Evolutionary conservation across 768 basidiomycete species (phyloP), one percentile per base, ranked within the genome.

Genomic region (Boletales sp.): DNA sequence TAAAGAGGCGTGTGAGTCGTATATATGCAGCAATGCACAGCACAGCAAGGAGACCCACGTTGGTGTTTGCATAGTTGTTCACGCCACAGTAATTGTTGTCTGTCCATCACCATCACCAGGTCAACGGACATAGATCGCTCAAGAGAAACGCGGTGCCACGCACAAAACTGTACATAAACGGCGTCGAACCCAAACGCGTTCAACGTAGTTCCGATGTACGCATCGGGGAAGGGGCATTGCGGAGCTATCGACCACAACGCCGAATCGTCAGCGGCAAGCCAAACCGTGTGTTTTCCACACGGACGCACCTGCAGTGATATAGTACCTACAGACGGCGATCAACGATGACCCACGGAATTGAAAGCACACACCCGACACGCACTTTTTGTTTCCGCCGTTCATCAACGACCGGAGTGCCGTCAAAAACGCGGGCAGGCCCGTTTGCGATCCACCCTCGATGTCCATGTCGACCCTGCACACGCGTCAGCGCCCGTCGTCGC

Each of bases 141-240:
- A 13, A n/a, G 27, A 13, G 9, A 17, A 12, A 13, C 32, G 24
- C 14, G 19, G 18, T 10, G 5, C 34, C 39, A 50, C 48, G 42
- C 52, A 56, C 77, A 78, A 63, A 78, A 78, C 54, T 79, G 77
- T 19, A 79, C 78, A 37, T 75, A 79, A 45, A 79, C 65, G 4
- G 75, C 77, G 51, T 79, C 77, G 47, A 79, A 78, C 1, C 57
- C 65, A 27, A 74, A 74, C 0, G 57, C 61, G 55, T 73, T 72
- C 55, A 79, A 56, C 39, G 74, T 71, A 1, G 69, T 59, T 7
- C 74, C 73, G 5, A 79, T 58, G 41, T 71, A 70, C 5, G 75
- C 68, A 56, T 79, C 77, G 0, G 77, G 78, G 59, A 63, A 79
- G 7, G 74, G 74, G 56, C 77, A 79, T 44, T 79, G 71, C 35